Percentiles rank a stretch among this genome's conserved stretches.
Evolutionary conservation across 495 filamentous ascomycete genomes (phyloP).

Genomic region (Collariella sp.): DNA sequence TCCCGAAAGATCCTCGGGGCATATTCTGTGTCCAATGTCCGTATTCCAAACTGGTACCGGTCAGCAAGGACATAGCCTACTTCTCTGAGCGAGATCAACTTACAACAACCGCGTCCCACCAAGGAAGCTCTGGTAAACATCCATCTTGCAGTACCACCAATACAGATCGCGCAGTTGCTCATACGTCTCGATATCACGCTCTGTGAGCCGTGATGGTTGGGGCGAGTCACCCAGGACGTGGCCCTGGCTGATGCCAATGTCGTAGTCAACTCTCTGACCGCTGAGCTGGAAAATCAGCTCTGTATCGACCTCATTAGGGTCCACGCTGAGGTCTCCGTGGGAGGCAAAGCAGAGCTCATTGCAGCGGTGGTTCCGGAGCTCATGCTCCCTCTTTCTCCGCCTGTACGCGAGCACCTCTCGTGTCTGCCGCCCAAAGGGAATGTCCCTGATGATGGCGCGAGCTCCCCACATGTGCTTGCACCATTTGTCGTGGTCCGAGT

Average conservation of each 20-base stretch:
- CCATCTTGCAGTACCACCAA: slow-evolving; percentile 96
- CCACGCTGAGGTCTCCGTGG: slow-evolving; percentile 12
- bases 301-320: slow-evolving; percentile 27
- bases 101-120: slow-evolving; percentile 80
- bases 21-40: slow-evolving; percentile 73
- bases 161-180: slow-evolving; percentile 78
- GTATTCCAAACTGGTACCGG: slow-evolving; percentile 58
- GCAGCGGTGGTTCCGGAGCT: slow-evolving; percentile 18
- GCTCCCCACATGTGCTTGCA: slow-evolving; percentile 83
- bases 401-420: slow-evolving; percentile 54
- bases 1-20: slow-evolving; percentile 71
- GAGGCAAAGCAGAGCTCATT: slow-evolving; percentile 13
- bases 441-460: slow-evolving; percentile 71
- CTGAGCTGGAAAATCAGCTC: slow-evolving; percentile 32
- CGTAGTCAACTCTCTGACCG: slow-evolving; percentile 29
- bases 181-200: slow-evolving; percentile 68
- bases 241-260: slow-evolving; percentile 23
- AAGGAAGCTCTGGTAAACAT: slow-evolving; percentile 81
- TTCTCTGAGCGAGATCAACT: slow-evolving; percentile 29
- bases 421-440: slow-evolving; percentile 66
- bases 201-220: slow-evolving; percentile 26
- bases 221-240: not conserved
- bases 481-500: slow-evolving; percentile 93
- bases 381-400: slow-evolving; percentile 29
- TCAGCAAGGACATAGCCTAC: slow-evolving; percentile 8